Evolutionary conservation across 495 filamentous ascomycete species (phyloP).

Genomic region (Tirmania nivea): DNA sequence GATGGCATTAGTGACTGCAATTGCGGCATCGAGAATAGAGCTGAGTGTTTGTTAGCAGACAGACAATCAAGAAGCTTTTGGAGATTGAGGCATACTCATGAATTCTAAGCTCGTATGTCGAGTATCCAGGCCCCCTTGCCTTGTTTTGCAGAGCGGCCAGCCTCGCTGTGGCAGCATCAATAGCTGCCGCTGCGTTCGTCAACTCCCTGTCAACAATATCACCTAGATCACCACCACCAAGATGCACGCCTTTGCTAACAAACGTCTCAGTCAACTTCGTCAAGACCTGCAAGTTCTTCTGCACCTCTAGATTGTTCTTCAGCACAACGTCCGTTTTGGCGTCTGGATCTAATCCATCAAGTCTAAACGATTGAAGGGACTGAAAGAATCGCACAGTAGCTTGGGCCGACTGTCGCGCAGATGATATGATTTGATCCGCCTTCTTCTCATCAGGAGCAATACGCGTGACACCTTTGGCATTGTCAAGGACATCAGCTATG

Average conservation of each 20-base stretch:
- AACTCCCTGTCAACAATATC: slow-evolving; percentile 86
- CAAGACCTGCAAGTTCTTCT: slow-evolving; percentile 70
- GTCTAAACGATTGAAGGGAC: slow-evolving; percentile 72
- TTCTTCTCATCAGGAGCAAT: slow-evolving; percentile 93
- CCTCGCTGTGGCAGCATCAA: slow-evolving; percentile 72
- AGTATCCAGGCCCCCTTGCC: slow-evolving; percentile 63
- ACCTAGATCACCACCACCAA: slow-evolving; percentile 59
- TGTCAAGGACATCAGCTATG: slow-evolving; percentile 80
- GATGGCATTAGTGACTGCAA: slow-evolving; percentile 91
- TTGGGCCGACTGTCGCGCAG: slow-evolving; percentile 64
- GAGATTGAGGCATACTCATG: slow-evolving; percentile 36
- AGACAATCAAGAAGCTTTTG: neutral
- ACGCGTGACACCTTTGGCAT: slow-evolving; percentile 84
- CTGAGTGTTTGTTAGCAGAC: slow-evolving; percentile 1
- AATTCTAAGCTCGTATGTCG: slow-evolving; percentile 88
- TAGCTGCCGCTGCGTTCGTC: slow-evolving; percentile 82
- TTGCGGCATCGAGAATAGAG: slow-evolving; percentile 76
- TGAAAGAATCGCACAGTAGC: slow-evolving; percentile 92
- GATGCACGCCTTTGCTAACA: slow-evolving; percentile 58
- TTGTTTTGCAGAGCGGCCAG: slow-evolving; percentile 83
- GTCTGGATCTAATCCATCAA: slow-evolving; percentile 66
- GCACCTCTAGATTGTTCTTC: slow-evolving; percentile 87
- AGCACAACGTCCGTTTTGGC: slow-evolving; percentile 91
- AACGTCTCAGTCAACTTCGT: slow-evolving; percentile 84
- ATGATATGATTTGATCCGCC: slow-evolving; percentile 57